phyloP scores from a whole-genome alignment of 768 basidiomycete genomes.

The Infundibulicybe gibba region DNA sequence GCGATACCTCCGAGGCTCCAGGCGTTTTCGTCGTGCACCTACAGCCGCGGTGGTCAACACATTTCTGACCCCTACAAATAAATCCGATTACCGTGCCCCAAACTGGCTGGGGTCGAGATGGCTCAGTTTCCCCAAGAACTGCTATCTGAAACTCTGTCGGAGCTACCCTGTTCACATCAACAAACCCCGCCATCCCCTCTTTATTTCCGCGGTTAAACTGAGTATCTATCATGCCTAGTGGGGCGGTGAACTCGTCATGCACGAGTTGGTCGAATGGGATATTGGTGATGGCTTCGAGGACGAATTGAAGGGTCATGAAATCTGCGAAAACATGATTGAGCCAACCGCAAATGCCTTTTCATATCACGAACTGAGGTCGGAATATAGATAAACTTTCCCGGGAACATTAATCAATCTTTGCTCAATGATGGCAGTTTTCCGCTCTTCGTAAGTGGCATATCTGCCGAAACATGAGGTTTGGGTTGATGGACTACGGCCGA shows the following conservation, averaged over 20 bases:
- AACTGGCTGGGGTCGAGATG: conserved; percentile 19
- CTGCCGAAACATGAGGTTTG: conserved; percentile 4
- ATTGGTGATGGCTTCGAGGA: conserved; percentile 17
- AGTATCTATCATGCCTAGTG: conserved; percentile 21
- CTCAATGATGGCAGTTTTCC: conserved; percentile 16
- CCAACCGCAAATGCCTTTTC: too few relatives aligned
- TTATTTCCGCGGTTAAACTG: conserved; percentile 20
- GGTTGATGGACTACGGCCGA: not conserved
- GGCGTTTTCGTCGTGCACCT: conserved; percentile 26
- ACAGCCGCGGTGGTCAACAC: not conserved
- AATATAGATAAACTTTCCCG: conserved; percentile 19
- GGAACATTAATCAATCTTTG: conserved; percentile 17
- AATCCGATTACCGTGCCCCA: conserved; percentile 18
- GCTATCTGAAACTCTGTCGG: conserved; percentile 20
- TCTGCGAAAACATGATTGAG: conserved; percentile 7
- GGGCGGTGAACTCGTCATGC: conserved; percentile 16
- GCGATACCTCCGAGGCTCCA: conserved; percentile 22
- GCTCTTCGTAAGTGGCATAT: conserved; percentile 17
- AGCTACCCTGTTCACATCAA: conserved; percentile 6
- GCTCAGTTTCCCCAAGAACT: conserved; percentile 15
- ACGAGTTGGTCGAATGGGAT: conserved; percentile 18
- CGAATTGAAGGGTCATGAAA: conserved; percentile 21
- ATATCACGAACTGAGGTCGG: conserved; percentile 18
- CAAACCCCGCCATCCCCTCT: conserved; percentile 1
- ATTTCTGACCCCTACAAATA: not conserved